phyloP scores from a whole-genome alignment of 2,329 filamentous ascomycete species.

The Pseudocercospora fuligena region DNA sequence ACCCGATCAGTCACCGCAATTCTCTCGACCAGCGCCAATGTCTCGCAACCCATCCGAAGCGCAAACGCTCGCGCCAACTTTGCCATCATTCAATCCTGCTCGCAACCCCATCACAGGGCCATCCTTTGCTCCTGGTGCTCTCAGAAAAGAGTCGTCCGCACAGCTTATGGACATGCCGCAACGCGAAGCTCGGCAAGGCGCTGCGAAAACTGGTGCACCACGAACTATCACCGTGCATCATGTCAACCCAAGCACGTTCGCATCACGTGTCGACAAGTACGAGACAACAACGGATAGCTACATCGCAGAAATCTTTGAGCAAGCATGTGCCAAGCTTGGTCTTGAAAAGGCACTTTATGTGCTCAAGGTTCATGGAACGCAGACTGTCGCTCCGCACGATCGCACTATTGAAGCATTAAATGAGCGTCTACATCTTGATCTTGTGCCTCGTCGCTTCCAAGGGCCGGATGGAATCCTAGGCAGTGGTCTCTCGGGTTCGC shows the following conservation, averaged over 20 bases:
- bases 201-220: constrained; percentile 62
- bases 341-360: constrained; percentile 80
- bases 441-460: constrained; percentile 71
- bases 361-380: constrained; percentile 75
- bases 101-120: constrained; percentile 57
- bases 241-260: constrained; percentile 67
- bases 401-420: constrained; percentile 79
- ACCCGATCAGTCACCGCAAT: constrained; percentile 12
- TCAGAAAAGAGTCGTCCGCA: constrained; percentile 51
- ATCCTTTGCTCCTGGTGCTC: constrained; percentile 48
- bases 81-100: constrained; percentile 46
- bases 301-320: constrained; percentile 78
- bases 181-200: constrained; percentile 53
- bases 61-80: constrained; percentile 27
- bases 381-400: constrained; percentile 75
- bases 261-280: constrained; percentile 73
- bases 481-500: constrained; percentile 70
- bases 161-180: constrained; percentile 47
- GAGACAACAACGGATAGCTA: constrained; percentile 79
- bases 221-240: constrained; percentile 76
- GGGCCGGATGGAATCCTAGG: constrained; percentile 61
- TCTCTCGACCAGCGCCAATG: constrained; percentile 17
- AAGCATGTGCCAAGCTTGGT: constrained; percentile 75
- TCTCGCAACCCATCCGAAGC: constrained; percentile 21
- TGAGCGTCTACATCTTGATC: constrained; percentile 73